A percentile compares a stretch with the other conserved stretches of the same genome.
phyloP scores from a whole-genome alignment of 2,329 filamentous ascomycete species.

The Botrytis aclada region DNA sequence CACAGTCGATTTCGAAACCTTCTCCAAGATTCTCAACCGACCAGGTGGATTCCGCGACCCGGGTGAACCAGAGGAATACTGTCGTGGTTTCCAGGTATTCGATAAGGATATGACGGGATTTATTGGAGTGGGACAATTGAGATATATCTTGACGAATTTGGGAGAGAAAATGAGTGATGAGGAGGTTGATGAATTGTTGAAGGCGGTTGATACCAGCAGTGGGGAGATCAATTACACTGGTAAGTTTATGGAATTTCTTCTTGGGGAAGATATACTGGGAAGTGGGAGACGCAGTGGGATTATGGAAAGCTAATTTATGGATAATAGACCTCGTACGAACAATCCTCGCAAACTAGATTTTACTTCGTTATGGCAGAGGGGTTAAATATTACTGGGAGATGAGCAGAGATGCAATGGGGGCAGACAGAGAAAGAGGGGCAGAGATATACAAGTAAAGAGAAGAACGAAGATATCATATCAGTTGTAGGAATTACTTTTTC shows the following conservation, averaged over 20 bases:
- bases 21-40: slow-evolving; percentile 94
- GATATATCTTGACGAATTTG: slow-evolving; percentile 96
- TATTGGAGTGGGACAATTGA: slow-evolving; percentile 94
- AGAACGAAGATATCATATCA: slow-evolving; percentile 21
- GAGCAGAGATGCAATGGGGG: not conserved
- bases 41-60: slow-evolving; percentile 97
- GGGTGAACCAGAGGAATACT: slow-evolving; percentile 97
- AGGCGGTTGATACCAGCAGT: slow-evolving; percentile 93
- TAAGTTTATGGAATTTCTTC: slow-evolving; percentile 44
- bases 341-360: slow-evolving; percentile 73
- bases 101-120: slow-evolving; percentile 99
- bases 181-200: slow-evolving; percentile 97
- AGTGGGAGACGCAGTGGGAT: not conserved
- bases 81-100: slow-evolving; percentile 97
- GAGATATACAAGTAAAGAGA: slow-evolving; percentile 13
- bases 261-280: not conserved
- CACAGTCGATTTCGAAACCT: slow-evolving; percentile 94
- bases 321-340: slow-evolving; percentile 73
- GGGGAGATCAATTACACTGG: slow-evolving; percentile 98
- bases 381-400: not conserved
- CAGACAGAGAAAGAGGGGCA: not conserved
- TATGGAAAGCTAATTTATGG: slow-evolving; percentile 19
- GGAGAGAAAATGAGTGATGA: slow-evolving; percentile 99
- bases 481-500: slow-evolving; percentile 25
- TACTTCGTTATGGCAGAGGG: not conserved